Percentiles rank a stretch among this genome's conserved stretches.
These are phyloP conservation scores for Lodderomyces orthopsilosis DNA, from an alignment of 1,139 yeast genomes.

Conservation along the genomic window DNA sequence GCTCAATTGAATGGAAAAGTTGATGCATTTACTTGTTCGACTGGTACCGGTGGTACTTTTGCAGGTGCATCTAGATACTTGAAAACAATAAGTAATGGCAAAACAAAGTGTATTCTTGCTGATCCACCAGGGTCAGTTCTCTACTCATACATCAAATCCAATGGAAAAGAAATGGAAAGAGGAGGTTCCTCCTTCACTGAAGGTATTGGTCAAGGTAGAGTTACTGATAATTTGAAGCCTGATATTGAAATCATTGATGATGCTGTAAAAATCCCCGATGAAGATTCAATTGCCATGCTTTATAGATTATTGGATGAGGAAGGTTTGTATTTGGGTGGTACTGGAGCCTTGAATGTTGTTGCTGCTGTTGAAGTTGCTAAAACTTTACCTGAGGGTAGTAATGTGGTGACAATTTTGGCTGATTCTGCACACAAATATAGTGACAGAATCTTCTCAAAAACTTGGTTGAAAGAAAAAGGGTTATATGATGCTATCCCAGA, in stretches of 20 bases:
- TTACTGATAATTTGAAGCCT: constrained; percentile 74
- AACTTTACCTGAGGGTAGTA: constrained; percentile 74
- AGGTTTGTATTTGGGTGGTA: constrained; percentile 88
- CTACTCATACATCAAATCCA: constrained; percentile 69
- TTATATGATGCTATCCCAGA: constrained; percentile 67
- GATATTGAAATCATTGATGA: constrained; percentile 72
- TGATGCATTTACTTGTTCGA: constrained; percentile 83
- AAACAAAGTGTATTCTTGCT: constrained; percentile 65
- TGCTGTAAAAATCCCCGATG: constrained; percentile 73
- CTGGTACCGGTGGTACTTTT: constrained; percentile 91
- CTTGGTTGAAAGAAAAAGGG: constrained; percentile 72
- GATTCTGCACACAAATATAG: constrained; percentile 90
- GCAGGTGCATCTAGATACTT: constrained; percentile 79
- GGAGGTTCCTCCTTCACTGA: constrained; percentile 88
- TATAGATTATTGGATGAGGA: constrained; percentile 82
- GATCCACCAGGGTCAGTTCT: constrained; percentile 94
- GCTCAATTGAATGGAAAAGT: constrained; percentile 79
- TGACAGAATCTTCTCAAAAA: constrained; percentile 70
- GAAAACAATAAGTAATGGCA: constrained; percentile 59
- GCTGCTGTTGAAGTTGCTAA: constrained; percentile 76
- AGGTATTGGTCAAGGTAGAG: constrained; percentile 94
- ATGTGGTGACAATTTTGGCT: constrained; percentile 80
- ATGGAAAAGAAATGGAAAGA: constrained; percentile 59
- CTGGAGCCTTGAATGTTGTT: constrained; percentile 78
- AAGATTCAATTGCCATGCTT: constrained; percentile 73